Base-by-base conservation (phyloP, 768 basidiomycete species). In the Suillus discolor region DNA sequence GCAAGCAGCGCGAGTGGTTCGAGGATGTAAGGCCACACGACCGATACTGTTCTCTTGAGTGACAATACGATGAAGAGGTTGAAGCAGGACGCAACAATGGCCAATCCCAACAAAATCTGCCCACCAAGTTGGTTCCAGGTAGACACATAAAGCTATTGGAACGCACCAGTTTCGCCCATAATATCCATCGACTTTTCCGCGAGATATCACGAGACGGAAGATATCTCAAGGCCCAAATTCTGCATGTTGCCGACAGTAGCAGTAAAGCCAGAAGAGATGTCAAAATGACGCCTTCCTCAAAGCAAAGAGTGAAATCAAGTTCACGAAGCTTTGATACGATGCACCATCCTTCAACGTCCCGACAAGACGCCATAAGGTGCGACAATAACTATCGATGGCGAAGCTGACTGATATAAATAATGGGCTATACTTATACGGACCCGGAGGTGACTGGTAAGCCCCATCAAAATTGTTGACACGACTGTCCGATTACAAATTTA, bases 261-360 rank as follows among this genome's bases (percentile, higher is more conserved):
- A 89, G 73, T 9, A 81, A 44, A 2, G 79, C 79, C 61, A 90
- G 79, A 0, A 90, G 71, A 5, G 79, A 66, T 0, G 91, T 82
- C 1, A 94, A 74, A 0, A 96, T 39, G 51, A 89, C 72, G 16
- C 87, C 90, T 68, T 94, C 90, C 70, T 96, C 90, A 68, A 90
- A 92, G 74, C 95, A 97, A 16, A 87, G 84, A 1, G 94, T 92
- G 11, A 89, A 68, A 74, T 96, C 95, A 73, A 94, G 93, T 16
- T 83, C 79, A 62, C 93, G 84, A 0, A 77, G 69, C 0, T 66
- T 74, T 0, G 93, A 94, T 20, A 87, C 77, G 18, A 83, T 78
- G 11, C 74, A 75, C 89, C 92, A 93, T 64, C 92, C 91, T 68
- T 93, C 89, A 11, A 65, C 51, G 71, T 89, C 83, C 57, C 74